Percentiles rank a stretch among this genome's conserved stretches.
phyloP scores from a whole-genome alignment of 345 rosid species.

The Corymbia maculata region DNA sequence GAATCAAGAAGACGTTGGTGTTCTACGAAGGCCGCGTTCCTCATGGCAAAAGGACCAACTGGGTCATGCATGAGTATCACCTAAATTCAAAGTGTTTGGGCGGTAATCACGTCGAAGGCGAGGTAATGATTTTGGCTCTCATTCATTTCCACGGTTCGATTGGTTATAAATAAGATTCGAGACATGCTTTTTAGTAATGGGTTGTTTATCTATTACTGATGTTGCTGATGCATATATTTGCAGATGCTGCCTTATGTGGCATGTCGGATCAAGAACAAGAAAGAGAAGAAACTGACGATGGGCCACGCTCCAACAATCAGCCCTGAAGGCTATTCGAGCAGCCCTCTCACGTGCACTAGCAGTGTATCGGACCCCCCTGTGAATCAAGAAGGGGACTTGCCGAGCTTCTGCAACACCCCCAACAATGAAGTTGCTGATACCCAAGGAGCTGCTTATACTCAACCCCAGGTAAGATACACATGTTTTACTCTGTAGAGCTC shows the following conservation, averaged over 20 bases:
- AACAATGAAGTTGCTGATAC: not conserved
- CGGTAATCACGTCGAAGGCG: not conserved
- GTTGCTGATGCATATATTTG: not conserved
- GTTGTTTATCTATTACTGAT: not conserved
- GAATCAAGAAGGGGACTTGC: not conserved
- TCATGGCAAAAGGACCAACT: slow-evolving; percentile 1
- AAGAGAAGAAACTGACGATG: not conserved
- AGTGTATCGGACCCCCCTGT: not conserved
- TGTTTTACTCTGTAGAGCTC: not conserved
- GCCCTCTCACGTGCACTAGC: not conserved
- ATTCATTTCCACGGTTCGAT: not conserved
- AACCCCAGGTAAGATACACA: not conserved
- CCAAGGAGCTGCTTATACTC: not conserved
- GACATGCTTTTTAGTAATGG: not conserved
- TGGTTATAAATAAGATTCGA: not conserved
- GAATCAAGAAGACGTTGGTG: slow-evolving; percentile 30
- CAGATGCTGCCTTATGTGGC: not conserved
- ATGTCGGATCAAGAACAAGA: not conserved
- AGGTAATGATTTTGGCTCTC: not conserved
- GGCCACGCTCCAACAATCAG: not conserved
- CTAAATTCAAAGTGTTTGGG: not conserved
- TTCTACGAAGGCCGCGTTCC: slow-evolving; percentile 9
- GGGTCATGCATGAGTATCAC: slow-evolving; percentile 34
- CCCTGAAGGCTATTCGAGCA: not conserved
- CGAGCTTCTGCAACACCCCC: not conserved